Evolutionary conservation across 331 rosid species (phyloP), one percentile per base, ranked within the genome.

Genomic region (Cydonia oblonga): DNA sequence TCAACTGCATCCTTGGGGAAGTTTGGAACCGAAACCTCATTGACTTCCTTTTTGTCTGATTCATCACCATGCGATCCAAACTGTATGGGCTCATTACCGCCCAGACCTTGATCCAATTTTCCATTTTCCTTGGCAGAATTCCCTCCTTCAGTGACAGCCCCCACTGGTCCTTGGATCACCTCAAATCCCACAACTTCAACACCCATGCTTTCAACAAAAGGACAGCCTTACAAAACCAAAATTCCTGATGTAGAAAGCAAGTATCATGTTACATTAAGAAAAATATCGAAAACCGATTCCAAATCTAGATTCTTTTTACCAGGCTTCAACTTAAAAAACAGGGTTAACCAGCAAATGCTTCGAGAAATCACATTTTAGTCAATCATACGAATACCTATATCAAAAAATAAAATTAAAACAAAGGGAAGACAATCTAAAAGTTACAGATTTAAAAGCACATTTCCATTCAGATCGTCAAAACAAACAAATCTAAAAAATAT

Each of bases 51-150:
- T 61, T 88, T 90, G 2, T 79, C 84, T 22, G 90, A 75, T 81
- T 92, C 96, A 32, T 89, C 96, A 70, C 87, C 98, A 81, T 91
- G 96, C 4, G 97, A 84, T 28, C 96, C 97, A 69, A 95, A 91
- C 61, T 89, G 84, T 66, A 95, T 88, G 44, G 97, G 66, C 73
- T 78, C 90, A 20, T 71, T 79, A 56, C 71, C 79, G 57, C 75
- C 87, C 6, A 67, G 22, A 58, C 42, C 88, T 33, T 85, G 76
- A 66, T 88, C 96, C 46, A 69, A 54, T 40, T 72, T 82, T 7
- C 96, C 97, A 76, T 89, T 91, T 70, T 87, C 99, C 77, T 86
- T 79, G 63, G 77, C 81, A 49, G 87, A 59, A 68, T 83, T 81
- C 67, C 79, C 93, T 73, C 81, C 90, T 69, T 72, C 87, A 32